Evolutionary conservation across 805 yeast species (phyloP).

Genomic region (Yamadazyma takamatsuzukensis): DNA sequence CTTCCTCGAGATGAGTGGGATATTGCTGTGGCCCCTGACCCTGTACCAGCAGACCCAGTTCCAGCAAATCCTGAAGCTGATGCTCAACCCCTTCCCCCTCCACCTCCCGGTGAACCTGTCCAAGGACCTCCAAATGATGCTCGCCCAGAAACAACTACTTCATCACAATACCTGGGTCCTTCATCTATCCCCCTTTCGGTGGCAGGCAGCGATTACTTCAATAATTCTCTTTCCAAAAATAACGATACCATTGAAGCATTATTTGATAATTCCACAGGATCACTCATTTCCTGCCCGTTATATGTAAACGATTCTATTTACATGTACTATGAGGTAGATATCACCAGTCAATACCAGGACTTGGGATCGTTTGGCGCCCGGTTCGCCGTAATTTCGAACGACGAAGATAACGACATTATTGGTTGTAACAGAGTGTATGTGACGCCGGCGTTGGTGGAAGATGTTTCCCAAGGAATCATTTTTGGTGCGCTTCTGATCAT

Average conservation of each 20-base stretch:
- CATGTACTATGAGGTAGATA: constrained; percentile 36
- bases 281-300: constrained; percentile 30
- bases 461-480: constrained; percentile 33
- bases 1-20: too few species aligned
- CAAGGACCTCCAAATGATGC: too few species aligned
- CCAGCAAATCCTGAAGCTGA: too few species aligned
- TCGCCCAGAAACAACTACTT: too few species aligned
- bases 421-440: constrained; percentile 48
- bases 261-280: constrained; percentile 24
- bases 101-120: too few species aligned
- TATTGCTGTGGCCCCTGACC: constrained; percentile 1
- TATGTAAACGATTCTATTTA: constrained; percentile 35
- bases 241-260: constrained; percentile 18
- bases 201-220: too few species aligned
- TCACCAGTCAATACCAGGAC: constrained; percentile 33
- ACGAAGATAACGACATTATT: constrained; percentile 28
- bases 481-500: constrained; percentile 37
- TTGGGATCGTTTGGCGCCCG: constrained; percentile 45
- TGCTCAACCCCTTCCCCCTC: too few species aligned
- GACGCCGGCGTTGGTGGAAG: constrained; percentile 40
- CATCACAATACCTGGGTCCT: too few species aligned
- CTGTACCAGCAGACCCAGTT: not conserved
- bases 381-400: constrained; percentile 41
- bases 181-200: too few species aligned
- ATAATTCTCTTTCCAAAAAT: constrained; percentile 7